Evolutionary conservation across 495 filamentous ascomycete species (phyloP).

Genomic region (Haplographium delicatum): DNA sequence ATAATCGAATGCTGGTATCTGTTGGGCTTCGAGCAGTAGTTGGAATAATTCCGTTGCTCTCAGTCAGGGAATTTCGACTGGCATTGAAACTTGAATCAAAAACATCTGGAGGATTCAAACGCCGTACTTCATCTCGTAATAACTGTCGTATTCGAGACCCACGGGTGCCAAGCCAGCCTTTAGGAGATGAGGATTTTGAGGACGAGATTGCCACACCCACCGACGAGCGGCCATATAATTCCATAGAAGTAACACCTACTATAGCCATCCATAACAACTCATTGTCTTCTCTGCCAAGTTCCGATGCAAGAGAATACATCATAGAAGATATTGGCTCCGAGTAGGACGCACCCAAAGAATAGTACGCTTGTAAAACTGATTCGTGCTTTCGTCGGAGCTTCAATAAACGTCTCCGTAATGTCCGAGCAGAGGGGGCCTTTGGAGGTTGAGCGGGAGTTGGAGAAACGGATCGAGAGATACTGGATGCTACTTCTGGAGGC

Average conservation of each 20-base stretch:
- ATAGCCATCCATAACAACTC: slow-evolving; percentile 93
- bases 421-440: slow-evolving; percentile 58
- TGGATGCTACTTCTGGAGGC: slow-evolving; percentile 34
- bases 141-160: slow-evolving; percentile 80
- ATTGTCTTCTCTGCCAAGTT: slow-evolving; percentile 93
- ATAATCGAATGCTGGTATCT: slow-evolving; percentile 87
- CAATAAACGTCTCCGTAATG: slow-evolving; percentile 66
- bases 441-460: slow-evolving; percentile 52
- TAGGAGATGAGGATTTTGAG: slow-evolving; percentile 42
- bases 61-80: slow-evolving; percentile 41
- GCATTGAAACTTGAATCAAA: slow-evolving; percentile 44
- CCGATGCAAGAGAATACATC: slow-evolving; percentile 89
- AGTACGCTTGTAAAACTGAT: slow-evolving; percentile 67
- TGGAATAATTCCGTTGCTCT: slow-evolving; percentile 72
- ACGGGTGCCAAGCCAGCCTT: slow-evolving; percentile 77
- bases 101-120: slow-evolving; percentile 80
- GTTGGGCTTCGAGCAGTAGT: slow-evolving; percentile 84
- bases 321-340: slow-evolving; percentile 92
- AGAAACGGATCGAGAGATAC: slow-evolving; percentile 46
- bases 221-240: slow-evolving; percentile 82
- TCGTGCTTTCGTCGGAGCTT: slow-evolving; percentile 74
- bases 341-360: slow-evolving; percentile 80
- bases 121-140: slow-evolving; percentile 87
- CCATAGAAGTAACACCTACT: slow-evolving; percentile 84
- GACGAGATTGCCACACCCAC: slow-evolving; percentile 73